phyloP scores from a whole-genome alignment of 2,329 filamentous ascomycete species.

The Colletotrichum sp. region DNA sequence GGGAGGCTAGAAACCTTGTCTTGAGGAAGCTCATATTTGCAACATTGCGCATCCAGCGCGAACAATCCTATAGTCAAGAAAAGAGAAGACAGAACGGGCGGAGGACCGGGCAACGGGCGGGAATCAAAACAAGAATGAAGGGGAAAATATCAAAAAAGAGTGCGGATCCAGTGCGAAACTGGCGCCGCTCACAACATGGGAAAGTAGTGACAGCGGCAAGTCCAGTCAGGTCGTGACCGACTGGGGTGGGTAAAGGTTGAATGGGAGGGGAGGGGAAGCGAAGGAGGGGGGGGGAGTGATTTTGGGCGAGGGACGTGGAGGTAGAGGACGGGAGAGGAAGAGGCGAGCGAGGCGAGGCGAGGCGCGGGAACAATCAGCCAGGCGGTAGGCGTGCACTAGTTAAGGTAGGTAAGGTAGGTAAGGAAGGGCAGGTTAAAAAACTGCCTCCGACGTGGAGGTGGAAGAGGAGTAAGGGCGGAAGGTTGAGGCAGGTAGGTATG shows the following conservation, averaged over 20 bases:
- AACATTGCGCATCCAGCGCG: constrained; percentile 36
- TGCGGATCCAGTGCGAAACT: constrained; percentile 15
- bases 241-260: neutral
- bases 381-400: neutral
- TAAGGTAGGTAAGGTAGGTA: neutral
- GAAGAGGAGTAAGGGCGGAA: neutral
- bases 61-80: neutral
- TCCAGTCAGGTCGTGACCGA: neutral
- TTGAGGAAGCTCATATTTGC: constrained; percentile 49
- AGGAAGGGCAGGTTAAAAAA: neutral
- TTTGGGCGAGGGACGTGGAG: neutral
- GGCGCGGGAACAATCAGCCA: constrained; percentile 3
- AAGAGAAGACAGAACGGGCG: constrained; percentile 4
- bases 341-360: neutral
- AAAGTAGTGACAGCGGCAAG: constrained; percentile 16
- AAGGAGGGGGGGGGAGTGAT: neutral
- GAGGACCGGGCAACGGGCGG: constrained; percentile 13
- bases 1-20: constrained; percentile 38
- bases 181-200: constrained; percentile 19
- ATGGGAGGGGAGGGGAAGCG: neutral
- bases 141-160: constrained; percentile 11
- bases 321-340: neutral
- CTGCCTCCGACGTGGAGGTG: neutral
- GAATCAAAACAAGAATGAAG: neutral
- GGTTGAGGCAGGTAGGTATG: neutral